Evolutionary conservation across 2,329 filamentous ascomycete species (phyloP).

Genomic region (Cryoendolithus antarcticus): DNA sequence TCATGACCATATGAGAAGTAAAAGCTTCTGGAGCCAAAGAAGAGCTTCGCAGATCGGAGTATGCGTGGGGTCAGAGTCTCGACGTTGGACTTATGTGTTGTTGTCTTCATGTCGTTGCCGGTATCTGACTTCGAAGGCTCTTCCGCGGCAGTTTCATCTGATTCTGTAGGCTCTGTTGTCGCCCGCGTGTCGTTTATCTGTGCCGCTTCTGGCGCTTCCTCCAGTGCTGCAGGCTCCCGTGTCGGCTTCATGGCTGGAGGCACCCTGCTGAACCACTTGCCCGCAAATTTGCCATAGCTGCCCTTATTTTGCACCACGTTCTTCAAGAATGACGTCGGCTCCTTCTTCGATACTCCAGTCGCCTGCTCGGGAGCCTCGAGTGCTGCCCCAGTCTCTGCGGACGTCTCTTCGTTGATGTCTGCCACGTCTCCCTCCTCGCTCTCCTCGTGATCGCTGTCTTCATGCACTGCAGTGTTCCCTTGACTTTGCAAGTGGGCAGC

Average conservation of each 20-base stretch:
- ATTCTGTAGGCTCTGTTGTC: conserved; percentile 1
- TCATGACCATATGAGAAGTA: conserved; percentile 95
- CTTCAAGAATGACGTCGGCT: conserved; percentile 58
- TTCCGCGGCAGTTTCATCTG: conserved; percentile 1
- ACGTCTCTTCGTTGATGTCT: conserved; percentile 10
- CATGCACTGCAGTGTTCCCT: conserved; percentile 12
- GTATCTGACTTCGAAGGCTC: conserved; percentile 3
- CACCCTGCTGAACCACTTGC: conserved; percentile 67
- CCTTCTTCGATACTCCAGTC: conserved; percentile 17
- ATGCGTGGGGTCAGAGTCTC: conserved; percentile 63
- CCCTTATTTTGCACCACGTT: conserved; percentile 78
- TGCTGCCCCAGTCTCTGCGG: conserved; percentile 13
- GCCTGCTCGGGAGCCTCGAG: conserved; percentile 22
- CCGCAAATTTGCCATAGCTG: conserved; percentile 77
- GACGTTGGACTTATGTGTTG: conserved; percentile 9
- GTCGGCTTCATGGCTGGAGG: no score
- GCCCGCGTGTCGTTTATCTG: neutral
- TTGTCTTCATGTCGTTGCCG: neutral
- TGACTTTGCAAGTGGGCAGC: conserved; percentile 32
- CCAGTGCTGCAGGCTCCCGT: no score
- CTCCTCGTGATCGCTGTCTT: conserved; percentile 14
- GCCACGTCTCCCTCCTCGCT: conserved; percentile 18
- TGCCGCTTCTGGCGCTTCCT: no score
- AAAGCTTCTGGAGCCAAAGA: conserved; percentile 75
- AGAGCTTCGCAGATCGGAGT: conserved; percentile 67